Base-by-base conservation (phyloP, 345 rosid genomes). In the Populus davidiana region DNA sequence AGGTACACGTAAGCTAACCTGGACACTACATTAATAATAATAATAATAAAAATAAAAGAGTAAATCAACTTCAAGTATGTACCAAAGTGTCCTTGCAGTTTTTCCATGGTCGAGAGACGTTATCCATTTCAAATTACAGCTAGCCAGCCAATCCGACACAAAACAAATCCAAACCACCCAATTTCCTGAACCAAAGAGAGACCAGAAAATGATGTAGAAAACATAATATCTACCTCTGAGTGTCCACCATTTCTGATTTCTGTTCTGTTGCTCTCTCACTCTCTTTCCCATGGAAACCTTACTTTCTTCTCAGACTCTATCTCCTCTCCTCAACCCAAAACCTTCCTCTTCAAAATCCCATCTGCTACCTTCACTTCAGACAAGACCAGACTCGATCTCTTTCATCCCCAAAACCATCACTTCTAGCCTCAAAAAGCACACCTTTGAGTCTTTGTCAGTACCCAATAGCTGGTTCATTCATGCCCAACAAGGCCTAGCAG, bases 401-500 rank as follows among this genome's bases (percentile, higher is more conserved):
- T 81, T 77, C 81, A 77, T 80, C 75, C 67, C 85, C 38, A 92
- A 83, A 77, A 77, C 88, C 82, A 79, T 80, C 56, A 67, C 71
- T 72, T 83, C 87, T 76, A 75, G 74, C 85, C 82, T 86, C 70
- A 87, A 85, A 73, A 85, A 75, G 47, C 84, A 81, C 33, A 81
- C 82, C 56, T 56, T 81, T 41, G 83, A 78, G 64, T 75, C 87
- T 75, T 72, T 85, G 39, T 14, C 75, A 72, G 67, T 69, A 68
- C 80, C 90, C 59, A 75, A 49, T 63, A 85, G 41, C 56, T 96
- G 91, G 97, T 67, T 88, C 47, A 65, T 72, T 75, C 89, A 88
- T 81, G 98, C 92, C 44, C 91, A 88, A 67, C 92, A 91, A 79
- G 98, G 94, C 18, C 74, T 96, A 38, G 91, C 97, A 41, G 98